Evolutionary conservation across 2,329 filamentous ascomycete genomes (phyloP).

Genomic region (Fusarium vanettenii): DNA sequence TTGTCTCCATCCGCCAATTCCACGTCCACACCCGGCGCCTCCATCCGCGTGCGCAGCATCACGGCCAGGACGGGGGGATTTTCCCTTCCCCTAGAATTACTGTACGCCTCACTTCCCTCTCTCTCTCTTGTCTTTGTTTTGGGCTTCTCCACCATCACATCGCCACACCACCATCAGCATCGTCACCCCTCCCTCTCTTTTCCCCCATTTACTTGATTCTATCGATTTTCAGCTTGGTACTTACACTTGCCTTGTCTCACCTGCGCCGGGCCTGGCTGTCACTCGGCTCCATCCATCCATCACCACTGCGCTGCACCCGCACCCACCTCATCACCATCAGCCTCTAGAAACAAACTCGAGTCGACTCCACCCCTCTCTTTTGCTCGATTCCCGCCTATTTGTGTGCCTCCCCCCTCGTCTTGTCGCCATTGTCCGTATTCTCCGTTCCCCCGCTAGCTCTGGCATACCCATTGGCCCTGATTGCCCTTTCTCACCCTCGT

Average conservation of each 20-base stretch:
- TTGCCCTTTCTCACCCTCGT: slow-evolving; percentile 7
- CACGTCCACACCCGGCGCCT: slow-evolving; percentile 3
- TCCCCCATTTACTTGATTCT: slow-evolving; percentile 8
- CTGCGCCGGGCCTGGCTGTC: slow-evolving; percentile 9
- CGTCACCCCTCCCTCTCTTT: not conserved
- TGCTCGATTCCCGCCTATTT: slow-evolving; percentile 28
- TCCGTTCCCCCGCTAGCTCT: slow-evolving; percentile 20
- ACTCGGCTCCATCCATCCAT: slow-evolving; percentile 26
- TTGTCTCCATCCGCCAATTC: slow-evolving; percentile 10
- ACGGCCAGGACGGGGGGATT: slow-evolving; percentile 13
- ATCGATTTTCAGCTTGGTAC: slow-evolving; percentile 2
- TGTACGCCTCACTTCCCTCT: slow-evolving; percentile 12
- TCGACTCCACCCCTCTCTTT: slow-evolving; percentile 36
- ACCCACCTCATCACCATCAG: slow-evolving; percentile 26
- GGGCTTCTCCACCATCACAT: slow-evolving; percentile 14
- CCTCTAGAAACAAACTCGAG: slow-evolving; percentile 31
- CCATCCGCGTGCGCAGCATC: slow-evolving; percentile 23
- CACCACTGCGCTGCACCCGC: slow-evolving; percentile 5
- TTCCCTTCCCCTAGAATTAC: slow-evolving; percentile 17
- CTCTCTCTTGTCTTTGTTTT: slow-evolving; percentile 4
- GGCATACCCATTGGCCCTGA: slow-evolving; percentile 18
- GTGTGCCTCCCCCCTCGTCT: slow-evolving; percentile 6
- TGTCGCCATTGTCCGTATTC: slow-evolving; percentile 12
- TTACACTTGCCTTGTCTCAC: slow-evolving; percentile 20
- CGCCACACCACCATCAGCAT: slow-evolving; percentile 15